Conservation (phyloP, 257 asterid species). For the Nicotiana benthamiana region DNA sequence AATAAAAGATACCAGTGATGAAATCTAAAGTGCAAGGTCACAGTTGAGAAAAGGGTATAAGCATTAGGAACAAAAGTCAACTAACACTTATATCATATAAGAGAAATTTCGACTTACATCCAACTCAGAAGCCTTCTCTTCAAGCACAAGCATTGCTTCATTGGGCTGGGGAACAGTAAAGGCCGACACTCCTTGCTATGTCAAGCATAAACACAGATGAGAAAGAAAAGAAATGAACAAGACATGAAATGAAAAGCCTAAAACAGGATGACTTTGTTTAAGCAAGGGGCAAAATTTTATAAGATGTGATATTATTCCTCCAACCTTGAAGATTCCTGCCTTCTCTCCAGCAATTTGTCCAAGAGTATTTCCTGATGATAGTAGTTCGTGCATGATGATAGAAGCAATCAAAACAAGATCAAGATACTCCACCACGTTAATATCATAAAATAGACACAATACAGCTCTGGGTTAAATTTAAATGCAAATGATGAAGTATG, state of each 20-base stretch:
- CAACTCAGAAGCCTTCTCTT: slow-evolving; percentile 32
- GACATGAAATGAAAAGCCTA: slow-evolving; percentile 3
- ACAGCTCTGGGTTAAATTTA: neutral
- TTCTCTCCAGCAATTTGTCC: slow-evolving; percentile 97
- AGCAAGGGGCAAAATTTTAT: slow-evolving; percentile 1
- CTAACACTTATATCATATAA: neutral
- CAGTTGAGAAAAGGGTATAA: neutral
- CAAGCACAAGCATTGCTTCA: slow-evolving; percentile 41
- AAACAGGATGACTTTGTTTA: neutral
- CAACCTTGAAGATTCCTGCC: slow-evolving; percentile 96
- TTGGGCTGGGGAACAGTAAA: slow-evolving; percentile 46
- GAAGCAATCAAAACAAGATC: slow-evolving; percentile 1
- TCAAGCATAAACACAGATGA: neutral
- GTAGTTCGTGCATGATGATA: slow-evolving; percentile 2
- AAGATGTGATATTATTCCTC: slow-evolving; percentile 6
- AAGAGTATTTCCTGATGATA: slow-evolving; percentile 75
- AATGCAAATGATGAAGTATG: neutral
- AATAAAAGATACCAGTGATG: neutral
- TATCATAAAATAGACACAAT: neutral
- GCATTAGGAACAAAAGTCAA: neutral
- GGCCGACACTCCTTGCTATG: slow-evolving; percentile 37
- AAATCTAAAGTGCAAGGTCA: neutral
- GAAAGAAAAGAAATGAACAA: neutral
- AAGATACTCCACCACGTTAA: slow-evolving; percentile 2
- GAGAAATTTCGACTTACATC: slow-evolving; percentile 24